These are phyloP conservation scores for Symbiodinium natans DNA, from an alignment of 73 alveolate genomes.

Conservation along the genomic window DNA sequence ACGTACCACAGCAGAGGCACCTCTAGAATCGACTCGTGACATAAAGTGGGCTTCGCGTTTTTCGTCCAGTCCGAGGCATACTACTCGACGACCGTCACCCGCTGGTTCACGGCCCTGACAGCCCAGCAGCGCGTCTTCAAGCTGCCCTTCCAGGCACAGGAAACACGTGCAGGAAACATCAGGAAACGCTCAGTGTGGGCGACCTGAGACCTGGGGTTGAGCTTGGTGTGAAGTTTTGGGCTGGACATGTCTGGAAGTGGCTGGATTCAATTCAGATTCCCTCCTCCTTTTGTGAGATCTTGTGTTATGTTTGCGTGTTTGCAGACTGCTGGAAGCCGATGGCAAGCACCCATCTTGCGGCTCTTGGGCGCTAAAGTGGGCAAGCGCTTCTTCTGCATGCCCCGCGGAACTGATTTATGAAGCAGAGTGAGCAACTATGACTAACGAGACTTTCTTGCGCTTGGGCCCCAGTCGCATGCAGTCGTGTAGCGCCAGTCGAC, in stretches of 20 bases:
- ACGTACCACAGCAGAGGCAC: too few relatives aligned
- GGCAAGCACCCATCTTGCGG: constrained; percentile 90
- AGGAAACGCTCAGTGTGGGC: too few relatives aligned
- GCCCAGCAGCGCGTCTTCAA: constrained; percentile 18
- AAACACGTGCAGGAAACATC: background rate
- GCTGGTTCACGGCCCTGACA: background rate
- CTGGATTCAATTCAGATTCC: background rate
- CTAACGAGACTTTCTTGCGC: background rate
- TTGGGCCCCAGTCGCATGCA: background rate
- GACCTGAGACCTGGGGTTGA: too few relatives aligned
- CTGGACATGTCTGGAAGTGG: too few relatives aligned
- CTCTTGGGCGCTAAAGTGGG: constrained; percentile 61
- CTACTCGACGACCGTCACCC: constrained; percentile 65
- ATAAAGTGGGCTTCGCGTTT: too few relatives aligned
- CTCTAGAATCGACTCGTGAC: too few relatives aligned
- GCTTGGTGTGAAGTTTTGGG: too few relatives aligned
- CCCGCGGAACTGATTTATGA: background rate
- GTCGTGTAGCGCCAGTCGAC: background rate
- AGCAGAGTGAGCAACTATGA: too few relatives aligned
- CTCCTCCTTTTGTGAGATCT: background rate
- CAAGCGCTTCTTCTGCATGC: constrained; percentile 80
- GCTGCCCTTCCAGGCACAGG: constrained; percentile 52
- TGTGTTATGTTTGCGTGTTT: too few relatives aligned
- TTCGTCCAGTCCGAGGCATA: constrained; percentile 13
- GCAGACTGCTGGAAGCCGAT: constrained; percentile 78